A percentile compares a stretch with the other conserved stretches of the same genome.
These are phyloP conservation scores for Hsuehochloa calcarea DNA, from an alignment of 176 grass and related monocot genomes.

Conservation along the genomic window DNA sequence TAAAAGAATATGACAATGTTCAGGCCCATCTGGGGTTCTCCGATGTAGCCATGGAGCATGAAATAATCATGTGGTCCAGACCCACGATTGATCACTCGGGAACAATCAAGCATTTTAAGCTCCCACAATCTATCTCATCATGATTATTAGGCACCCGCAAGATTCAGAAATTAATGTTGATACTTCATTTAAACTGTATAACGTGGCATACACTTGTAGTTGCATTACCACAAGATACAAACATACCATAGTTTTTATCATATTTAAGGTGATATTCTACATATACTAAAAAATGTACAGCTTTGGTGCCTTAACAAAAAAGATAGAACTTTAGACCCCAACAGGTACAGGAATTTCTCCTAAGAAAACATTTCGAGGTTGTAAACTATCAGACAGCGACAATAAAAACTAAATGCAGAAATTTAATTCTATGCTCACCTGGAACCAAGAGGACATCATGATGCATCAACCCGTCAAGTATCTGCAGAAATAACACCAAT, in stretches of 20 bases:
- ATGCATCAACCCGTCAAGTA: constrained; percentile 26
- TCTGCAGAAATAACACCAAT: constrained; percentile 39
- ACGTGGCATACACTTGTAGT: neutral
- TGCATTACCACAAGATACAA: neutral
- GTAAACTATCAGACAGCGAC: neutral
- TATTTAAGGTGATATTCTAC: neutral
- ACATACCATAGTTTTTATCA: neutral
- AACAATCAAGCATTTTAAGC: neutral
- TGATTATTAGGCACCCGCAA: neutral
- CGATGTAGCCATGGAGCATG: neutral
- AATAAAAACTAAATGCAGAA: neutral
- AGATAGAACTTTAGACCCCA: neutral
- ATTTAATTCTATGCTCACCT: constrained; percentile 38
- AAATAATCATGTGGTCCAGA: constrained; percentile 10
- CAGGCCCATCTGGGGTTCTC: neutral
- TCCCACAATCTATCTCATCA: neutral
- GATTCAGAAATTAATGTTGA: neutral
- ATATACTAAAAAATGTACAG: neutral
- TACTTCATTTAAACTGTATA: neutral
- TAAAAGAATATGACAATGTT: neutral
- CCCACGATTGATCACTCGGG: neutral
- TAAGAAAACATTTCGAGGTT: neutral
- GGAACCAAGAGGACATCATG: constrained; percentile 22
- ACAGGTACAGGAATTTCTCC: neutral
- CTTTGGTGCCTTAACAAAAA: neutral